Conservation (phyloP, 2,329 filamentous ascomycete genomes). For the Lasiodiplodia citricola region DNA sequence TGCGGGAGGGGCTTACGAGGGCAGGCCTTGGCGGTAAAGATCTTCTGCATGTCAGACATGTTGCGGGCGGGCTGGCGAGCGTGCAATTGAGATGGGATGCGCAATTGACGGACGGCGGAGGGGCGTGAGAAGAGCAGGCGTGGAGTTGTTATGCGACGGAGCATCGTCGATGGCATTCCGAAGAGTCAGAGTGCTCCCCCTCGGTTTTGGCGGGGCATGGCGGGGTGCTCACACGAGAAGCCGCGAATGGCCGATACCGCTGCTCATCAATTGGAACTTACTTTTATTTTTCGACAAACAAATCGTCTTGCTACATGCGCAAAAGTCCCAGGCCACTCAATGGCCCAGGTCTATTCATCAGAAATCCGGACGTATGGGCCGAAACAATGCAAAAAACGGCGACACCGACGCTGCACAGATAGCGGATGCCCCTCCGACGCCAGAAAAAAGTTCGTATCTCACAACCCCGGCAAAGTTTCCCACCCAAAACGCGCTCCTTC, state of each 20-base stretch:
- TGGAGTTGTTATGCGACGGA: constrained; percentile 7
- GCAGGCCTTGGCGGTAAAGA: constrained; percentile 49
- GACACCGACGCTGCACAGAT: constrained; percentile 7
- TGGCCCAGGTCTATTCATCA: background rate
- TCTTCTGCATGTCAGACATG: constrained; percentile 53
- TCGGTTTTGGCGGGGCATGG: constrained; percentile 12
- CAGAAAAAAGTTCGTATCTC: constrained; percentile 16
- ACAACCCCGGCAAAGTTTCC: constrained; percentile 26
- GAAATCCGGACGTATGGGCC: constrained; percentile 4
- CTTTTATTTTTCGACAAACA: constrained; percentile 3
- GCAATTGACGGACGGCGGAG: constrained; percentile 2
- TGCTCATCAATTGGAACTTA: background rate
- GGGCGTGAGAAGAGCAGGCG: constrained; percentile 17
- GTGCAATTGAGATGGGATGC: background rate
- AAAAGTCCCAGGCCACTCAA: background rate
- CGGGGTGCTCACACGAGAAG: constrained; percentile 3
- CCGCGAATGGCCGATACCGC: constrained; percentile 13
- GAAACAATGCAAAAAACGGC: constrained; percentile 8
- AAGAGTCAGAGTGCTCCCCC: background rate
- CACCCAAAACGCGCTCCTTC: constrained; percentile 5
- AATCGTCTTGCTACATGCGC: constrained; percentile 2
- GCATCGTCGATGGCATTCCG: constrained; percentile 10
- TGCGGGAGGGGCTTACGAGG: constrained; percentile 43
- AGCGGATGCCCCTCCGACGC: constrained; percentile 15
- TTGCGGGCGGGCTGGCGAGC: constrained; percentile 27